Evolutionary conservation across 352 stramenopile genomes (phyloP), one percentile per base, ranked within the genome.

Genomic region (Globisporangium polare): DNA sequence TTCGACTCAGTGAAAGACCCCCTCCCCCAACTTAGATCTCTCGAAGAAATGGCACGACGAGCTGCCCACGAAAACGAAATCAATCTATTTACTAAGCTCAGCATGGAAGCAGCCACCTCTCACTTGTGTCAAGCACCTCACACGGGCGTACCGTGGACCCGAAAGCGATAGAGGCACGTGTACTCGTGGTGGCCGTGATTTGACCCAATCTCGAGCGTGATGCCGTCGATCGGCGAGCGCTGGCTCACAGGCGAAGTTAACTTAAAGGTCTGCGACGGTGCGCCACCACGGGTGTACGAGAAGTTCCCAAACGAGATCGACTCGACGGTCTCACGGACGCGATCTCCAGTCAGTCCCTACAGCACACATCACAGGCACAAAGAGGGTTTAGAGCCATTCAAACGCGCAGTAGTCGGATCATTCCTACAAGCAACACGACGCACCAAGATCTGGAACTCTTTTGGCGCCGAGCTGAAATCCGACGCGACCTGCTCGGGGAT

Each of bases 131-230:
- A 18, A 0, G n/a, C n/a, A n/a, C 18, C 8, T 62, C 43, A 68
- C 39, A 68, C 62, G 7, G 63, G 66, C 2, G 54, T 64, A 2
- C 88, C 88, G 56, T 95, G 83, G 26, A 96, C 86, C 31, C 84
- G 71, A 53, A 96, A 89, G n/a, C 89, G 88, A 74, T 97, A 97
- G 8, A 97, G 69, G 58, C 89, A 97, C 18, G 89, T 97, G 55
- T 84, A 96, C n/a, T 94, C 78, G 4, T 74, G 66, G 56, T 96
- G 71, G 43, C 88, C 89, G 63, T 96, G 73, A 64, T 97, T 97
- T 18, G 84, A 92, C 13, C 67, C 45, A 24, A 97, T 74, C 60
- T 93, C 75, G 20, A 97, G 58, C 27, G 71, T 92, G 43, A 94
- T 75, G 10, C 72, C 86, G 65, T 92, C 80, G 41, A 95, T 71